Base-by-base conservation (phyloP, 1,284 basidiomycete species). In the Gymnopus androsaceus region DNA sequence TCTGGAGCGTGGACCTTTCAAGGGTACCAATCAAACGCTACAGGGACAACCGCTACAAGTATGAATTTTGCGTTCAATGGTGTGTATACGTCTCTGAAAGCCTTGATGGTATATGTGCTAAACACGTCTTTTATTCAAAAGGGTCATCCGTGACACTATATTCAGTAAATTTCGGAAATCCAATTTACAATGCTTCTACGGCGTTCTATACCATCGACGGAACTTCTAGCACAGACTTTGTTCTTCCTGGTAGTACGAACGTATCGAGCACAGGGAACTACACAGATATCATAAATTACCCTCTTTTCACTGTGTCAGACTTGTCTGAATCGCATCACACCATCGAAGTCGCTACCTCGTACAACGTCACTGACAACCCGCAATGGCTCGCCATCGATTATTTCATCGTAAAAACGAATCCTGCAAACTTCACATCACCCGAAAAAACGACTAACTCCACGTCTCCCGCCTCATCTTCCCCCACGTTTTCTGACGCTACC, bases 181-280 rank as follows among this genome's bases (percentile, higher is more conserved):
- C 47, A 12, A 27, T 33, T 8, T 50, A 37, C n/a, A 30, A 52
- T 33, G 28, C 38, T 21, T 30, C 9, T 19, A 42, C 38, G 14
- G 50, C 50, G 7, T 52, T 52, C 28, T 52, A 52, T 27, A 23
- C 50, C 23, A 19, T 52, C 25, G 50, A 52, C 17, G 50, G 50
- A 19, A 41, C 30, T 19, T 44, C 50, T 14, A n/a, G n/a, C n/a
- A 44, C 23, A 5, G 25, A 42, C 28, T 52, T 52, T 23, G 41
- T 31, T 23, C 50, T 52, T 11, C 50, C 50, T 31, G 50, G 41
- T 12, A 42, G 50, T 33, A 41, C 11, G 12, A 41, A 12, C 30
- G 31, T n/a, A 9, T n/a, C 9, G 21, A 52, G 27, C 12, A 17
- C 17, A 6, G 40, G 40, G 11, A 41, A 42, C 14, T 31, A 14